These are phyloP conservation scores for Tuber aestivum DNA, from an alignment of 495 filamentous ascomycete genomes.

Conservation along the genomic window DNA sequence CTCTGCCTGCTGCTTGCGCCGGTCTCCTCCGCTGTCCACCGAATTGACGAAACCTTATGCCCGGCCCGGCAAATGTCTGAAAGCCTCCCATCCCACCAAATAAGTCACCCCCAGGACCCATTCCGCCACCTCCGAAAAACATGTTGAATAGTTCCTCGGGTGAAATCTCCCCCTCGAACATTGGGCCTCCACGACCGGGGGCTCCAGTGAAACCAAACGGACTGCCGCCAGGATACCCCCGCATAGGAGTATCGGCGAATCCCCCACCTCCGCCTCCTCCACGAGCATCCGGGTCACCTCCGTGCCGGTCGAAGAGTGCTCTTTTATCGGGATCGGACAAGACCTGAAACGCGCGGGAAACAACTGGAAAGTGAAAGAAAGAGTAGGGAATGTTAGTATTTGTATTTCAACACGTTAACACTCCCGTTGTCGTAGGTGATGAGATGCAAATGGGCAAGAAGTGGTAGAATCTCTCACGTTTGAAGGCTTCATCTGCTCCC, in stretches of 20 bases:
- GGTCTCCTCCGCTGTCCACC: slow-evolving; percentile 72
- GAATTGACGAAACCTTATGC: slow-evolving; percentile 81
- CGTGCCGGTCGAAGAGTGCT: slow-evolving; percentile 75
- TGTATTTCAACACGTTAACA: background rate
- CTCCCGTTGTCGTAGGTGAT: background rate
- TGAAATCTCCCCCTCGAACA: slow-evolving; percentile 78
- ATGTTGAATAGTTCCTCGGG: slow-evolving; percentile 94
- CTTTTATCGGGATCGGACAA: slow-evolving; percentile 91
- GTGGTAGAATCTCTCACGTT: slow-evolving; percentile 52
- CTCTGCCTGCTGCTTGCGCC: slow-evolving; percentile 54
- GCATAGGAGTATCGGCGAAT: slow-evolving; percentile 15
- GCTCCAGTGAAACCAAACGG: slow-evolving; percentile 68
- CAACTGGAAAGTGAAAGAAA: slow-evolving; percentile 55
- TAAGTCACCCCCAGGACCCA: slow-evolving; percentile 52
- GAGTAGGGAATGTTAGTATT: slow-evolving; percentile 9
- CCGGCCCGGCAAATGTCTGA: slow-evolving; percentile 77
- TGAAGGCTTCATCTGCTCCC: slow-evolving; percentile 94
- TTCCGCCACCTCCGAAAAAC: slow-evolving; percentile 79
- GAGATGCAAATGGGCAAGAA: background rate
- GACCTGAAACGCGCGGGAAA: slow-evolving; percentile 85
- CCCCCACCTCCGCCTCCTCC: slow-evolving; percentile 57
- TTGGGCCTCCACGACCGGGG: slow-evolving; percentile 48
- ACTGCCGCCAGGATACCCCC: slow-evolving; percentile 48
- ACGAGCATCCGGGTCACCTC: slow-evolving; percentile 83
- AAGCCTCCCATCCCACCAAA: slow-evolving; percentile 83